Evolutionary conservation across 176 grass and related monocot genomes (phyloP), one percentile per base, ranked within the genome.

Genomic region (Avena sativa): DNA sequence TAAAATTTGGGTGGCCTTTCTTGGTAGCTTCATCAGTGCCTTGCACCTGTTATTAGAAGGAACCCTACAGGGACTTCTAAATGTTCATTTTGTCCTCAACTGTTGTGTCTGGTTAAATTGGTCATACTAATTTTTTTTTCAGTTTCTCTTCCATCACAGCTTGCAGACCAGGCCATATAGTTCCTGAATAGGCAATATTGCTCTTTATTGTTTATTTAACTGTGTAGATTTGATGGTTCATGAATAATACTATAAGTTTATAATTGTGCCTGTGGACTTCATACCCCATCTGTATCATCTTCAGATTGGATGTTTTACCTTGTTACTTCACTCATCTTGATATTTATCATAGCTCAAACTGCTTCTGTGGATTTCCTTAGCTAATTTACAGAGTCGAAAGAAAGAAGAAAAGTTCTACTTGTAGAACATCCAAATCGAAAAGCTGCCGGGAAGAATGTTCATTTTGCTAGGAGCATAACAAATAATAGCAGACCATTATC

Each of bases 401-500:
- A 94, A 82, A 88, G 83, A 68, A 94, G 97, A 76, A 96, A 99
- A 86, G 87, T 94, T 91, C 81, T 87, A 81, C 91, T 99, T 74
- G 94, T 99, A 60, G 97, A 99, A 80, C 90, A 92, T 60, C 90
- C 87, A 32, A 87, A 93, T 90, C 89, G 89, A 72, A 95, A 91
- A 91, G 68, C 82, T 56, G n/a, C 80, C 2, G 87, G 79, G 46
- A 92, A 89, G 91, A 94, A 80, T 85, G 79, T 20, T 79, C 89
- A 91, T 58, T 82, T 87, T 87, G 85, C 86, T n/a, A 89, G 90
- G 87, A 87, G 80, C 53, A 76, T 34, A 71, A 77, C 83, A 74
- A 96, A 90, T 81, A 94, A 89, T 80, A 93, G 92, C 61, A 90
- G 94, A 49, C 97, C 97, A 5, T 84, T 99, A 67, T 99, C 94